Base-by-base conservation (phyloP, 2,329 filamentous ascomycete genomes). In the Metarhizium brunneum region DNA sequence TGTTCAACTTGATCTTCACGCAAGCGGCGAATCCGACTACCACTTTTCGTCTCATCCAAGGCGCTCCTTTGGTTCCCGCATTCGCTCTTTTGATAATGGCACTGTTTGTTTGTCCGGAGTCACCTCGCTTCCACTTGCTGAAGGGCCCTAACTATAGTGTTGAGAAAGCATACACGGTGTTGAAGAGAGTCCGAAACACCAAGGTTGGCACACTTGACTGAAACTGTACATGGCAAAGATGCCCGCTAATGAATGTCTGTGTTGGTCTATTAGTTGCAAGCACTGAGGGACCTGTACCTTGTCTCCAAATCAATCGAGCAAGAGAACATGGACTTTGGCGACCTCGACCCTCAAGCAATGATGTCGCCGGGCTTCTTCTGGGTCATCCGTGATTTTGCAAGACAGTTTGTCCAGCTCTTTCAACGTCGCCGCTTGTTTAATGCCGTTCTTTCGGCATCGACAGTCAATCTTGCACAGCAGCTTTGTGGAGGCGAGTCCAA, bases 121-220 rank as follows among this genome's bases (percentile, higher is more conserved):
- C 70, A 13, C 73, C 73, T 3, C 68, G 73, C 0, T 76, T 72
- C 52, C 71, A 73, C 55, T 68, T 75, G 61, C 66, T 71, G n/a
- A 66, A 64, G 18, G 70, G 69, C 6, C 64, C 68, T 3, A 69
- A 69, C 43, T 73, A 71, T 49, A 64, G 66, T 36, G 69, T 70
- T 0, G 61, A 67, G 50, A 68, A 68, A 51, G 73, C 73, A 0
- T 74, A 68, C n/a, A 48, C 59, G 0, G 67, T 70, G 16, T 59
- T 75, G 20, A 59, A 60, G 6, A 66, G 59, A n/a, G 62, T 75
- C 4, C 65, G 73, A 30, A 70, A 71, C 49, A 73, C 71, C 1
- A 64, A 73, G 61, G 57, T 66, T 53, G 48, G 52, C 2, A 14
- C 40, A 42, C 13, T 13, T 42, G 13, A 6, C 6, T 8, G 14